Evolutionary conservation across 2,329 filamentous ascomycete genomes (phyloP).

Genomic region (Clarireedia sp.): DNA sequence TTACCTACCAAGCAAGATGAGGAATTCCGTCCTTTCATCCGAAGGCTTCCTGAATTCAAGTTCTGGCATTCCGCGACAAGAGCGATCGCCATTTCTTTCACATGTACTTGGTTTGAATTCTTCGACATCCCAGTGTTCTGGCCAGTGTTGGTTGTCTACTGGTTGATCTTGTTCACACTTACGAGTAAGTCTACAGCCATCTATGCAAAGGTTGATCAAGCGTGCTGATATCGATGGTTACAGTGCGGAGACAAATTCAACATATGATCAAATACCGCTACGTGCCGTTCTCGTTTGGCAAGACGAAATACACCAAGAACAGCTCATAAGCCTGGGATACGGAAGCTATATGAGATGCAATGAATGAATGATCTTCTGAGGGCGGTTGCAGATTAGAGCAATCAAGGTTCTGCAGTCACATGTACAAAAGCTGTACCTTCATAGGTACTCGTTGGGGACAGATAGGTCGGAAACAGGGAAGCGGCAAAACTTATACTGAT

Average conservation of each 20-base stretch:
- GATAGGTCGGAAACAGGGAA: constrained; percentile 4
- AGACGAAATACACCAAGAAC: constrained; percentile 68
- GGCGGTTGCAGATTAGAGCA: not conserved
- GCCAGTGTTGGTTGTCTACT: constrained; percentile 97
- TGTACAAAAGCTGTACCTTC: constrained; percentile 13
- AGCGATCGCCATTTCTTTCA: constrained; percentile 72
- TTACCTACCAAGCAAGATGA: constrained; percentile 94
- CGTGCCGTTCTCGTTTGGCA: constrained; percentile 87
- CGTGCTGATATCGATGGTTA: constrained; percentile 8
- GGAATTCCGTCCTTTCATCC: constrained; percentile 95
- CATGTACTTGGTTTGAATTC: constrained; percentile 86
- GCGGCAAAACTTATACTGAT: constrained; percentile 13
- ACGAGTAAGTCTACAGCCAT: constrained; percentile 62
- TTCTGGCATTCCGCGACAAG: constrained; percentile 97
- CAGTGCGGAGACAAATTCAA: constrained; percentile 98
- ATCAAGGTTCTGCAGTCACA: constrained; percentile 7
- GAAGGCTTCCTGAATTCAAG: constrained; percentile 96
- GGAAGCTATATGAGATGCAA: not conserved
- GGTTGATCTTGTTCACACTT: constrained; percentile 91
- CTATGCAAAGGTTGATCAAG: not conserved
- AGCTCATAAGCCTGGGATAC: constrained; percentile 32
- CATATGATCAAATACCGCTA: constrained; percentile 99
- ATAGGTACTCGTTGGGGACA: constrained; percentile 3
- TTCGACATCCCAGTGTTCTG: constrained; percentile 99
- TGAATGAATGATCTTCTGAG: not conserved